A percentile compares a stretch with the other conserved stretches of the same genome.
Evolutionary conservation across 352 stramenopile species (phyloP).

Genomic region (Phytophthora pinifolia): DNA sequence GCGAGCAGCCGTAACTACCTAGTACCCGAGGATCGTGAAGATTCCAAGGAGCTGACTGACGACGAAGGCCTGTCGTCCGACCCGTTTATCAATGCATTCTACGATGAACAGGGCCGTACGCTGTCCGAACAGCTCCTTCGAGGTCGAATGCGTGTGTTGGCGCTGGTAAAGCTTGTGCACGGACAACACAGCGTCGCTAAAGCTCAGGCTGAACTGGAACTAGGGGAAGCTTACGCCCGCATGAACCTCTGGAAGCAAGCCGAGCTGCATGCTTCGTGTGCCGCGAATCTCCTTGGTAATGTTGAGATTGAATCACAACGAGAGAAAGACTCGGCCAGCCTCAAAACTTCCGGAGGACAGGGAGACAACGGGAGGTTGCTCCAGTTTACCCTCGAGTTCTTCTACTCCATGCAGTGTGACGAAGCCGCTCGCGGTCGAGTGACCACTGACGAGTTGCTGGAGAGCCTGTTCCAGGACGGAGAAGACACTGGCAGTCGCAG

Average conservation of each 20-base stretch:
- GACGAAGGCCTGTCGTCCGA: slow-evolving; percentile 43
- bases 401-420: slow-evolving; percentile 29
- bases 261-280: slow-evolving; percentile 40
- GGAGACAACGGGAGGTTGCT: slow-evolving; percentile 21
- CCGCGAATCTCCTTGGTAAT: slow-evolving; percentile 39
- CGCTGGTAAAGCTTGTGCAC: slow-evolving; percentile 52
- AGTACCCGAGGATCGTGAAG: background rate
- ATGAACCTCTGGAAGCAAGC: slow-evolving; percentile 76
- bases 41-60: slow-evolving; percentile 13
- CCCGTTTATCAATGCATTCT: slow-evolving; percentile 64
- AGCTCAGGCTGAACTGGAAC: slow-evolving; percentile 49
- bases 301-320: slow-evolving; percentile 17
- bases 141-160: slow-evolving; percentile 50
- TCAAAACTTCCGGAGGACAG: slow-evolving; percentile 2
- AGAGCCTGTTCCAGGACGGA: slow-evolving; percentile 10
- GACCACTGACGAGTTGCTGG: slow-evolving; percentile 7
- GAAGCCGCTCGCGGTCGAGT: slow-evolving; percentile 25
- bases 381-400: slow-evolving; percentile 24
- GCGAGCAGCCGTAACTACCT: background rate
- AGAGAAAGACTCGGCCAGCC: background rate
- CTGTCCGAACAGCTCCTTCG: slow-evolving; percentile 66
- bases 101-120: slow-evolving; percentile 50
- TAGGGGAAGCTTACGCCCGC: slow-evolving; percentile 54
- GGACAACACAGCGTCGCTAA: slow-evolving; percentile 38
- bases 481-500: slow-evolving; percentile 5